Conservation (phyloP, 306 rosid species). For the Abrus precatorius region DNA sequence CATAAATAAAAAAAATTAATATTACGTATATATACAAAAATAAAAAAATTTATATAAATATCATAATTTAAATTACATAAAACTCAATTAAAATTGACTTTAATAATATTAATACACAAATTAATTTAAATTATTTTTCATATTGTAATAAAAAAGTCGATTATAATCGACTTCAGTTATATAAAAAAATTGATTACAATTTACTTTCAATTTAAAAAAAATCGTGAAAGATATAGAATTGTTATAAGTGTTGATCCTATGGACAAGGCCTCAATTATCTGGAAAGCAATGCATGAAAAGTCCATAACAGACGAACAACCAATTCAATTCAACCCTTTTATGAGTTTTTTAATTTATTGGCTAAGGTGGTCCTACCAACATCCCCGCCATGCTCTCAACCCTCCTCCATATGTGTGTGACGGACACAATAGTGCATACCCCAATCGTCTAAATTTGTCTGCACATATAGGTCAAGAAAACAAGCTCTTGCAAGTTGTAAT, state of each 20-base stretch:
- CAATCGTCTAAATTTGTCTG: slow-evolving; percentile 16
- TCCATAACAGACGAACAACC: slow-evolving; percentile 14
- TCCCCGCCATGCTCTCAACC: slow-evolving; percentile 15
- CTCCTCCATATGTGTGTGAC: slow-evolving; percentile 47
- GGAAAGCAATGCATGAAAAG: not conserved
- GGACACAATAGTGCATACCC: slow-evolving; percentile 69
- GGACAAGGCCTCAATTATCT: not conserved
- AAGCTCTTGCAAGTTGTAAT: slow-evolving; percentile 37
- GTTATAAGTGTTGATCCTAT: not conserved
- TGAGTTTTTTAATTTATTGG: slow-evolving; percentile 61
- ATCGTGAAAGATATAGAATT: too few relatives aligned
- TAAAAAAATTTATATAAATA: too few relatives aligned
- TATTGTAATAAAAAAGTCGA: too few relatives aligned
- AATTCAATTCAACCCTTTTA: slow-evolving; percentile 32
- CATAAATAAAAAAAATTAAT: too few relatives aligned
- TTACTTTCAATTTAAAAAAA: too few relatives aligned
- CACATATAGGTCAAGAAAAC: slow-evolving; percentile 39
- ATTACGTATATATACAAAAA: too few relatives aligned
- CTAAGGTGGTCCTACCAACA: slow-evolving; percentile 56
- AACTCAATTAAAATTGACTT: too few relatives aligned
- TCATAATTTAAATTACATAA: too few relatives aligned
- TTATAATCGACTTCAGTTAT: too few relatives aligned
- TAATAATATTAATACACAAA: too few relatives aligned
- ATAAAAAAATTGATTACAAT: too few relatives aligned
- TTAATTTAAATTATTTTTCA: too few relatives aligned